phyloP scores from a whole-genome alignment of 345 rosid species.

The Physaria fendleri region DNA sequence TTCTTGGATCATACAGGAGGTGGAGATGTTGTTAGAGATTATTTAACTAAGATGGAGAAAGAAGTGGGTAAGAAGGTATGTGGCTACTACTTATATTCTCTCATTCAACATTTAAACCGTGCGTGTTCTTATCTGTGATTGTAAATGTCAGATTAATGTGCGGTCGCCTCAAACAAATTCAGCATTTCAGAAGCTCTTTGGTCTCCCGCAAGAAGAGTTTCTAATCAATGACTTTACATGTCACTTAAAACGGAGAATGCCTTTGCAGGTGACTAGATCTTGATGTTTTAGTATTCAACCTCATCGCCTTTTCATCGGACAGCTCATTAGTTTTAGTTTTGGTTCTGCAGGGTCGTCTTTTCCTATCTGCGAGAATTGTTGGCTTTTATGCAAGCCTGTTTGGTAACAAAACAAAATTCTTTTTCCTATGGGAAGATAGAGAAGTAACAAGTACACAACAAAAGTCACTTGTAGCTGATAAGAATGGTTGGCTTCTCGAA shows the following conservation, averaged over 20 bases:
- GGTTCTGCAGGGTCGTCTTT: constrained; percentile 73
- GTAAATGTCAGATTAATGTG: constrained; percentile 61
- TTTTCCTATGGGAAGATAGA: constrained; percentile 97
- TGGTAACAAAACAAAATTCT: constrained; percentile 86
- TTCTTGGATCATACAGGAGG: constrained; percentile 89
- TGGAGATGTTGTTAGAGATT: constrained; percentile 72
- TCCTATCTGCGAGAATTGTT: constrained; percentile 88
- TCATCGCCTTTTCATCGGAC: neutral
- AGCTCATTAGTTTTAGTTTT: neutral
- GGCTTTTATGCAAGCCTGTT: constrained; percentile 91
- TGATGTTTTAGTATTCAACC: constrained; percentile 11
- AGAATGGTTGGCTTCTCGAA: constrained; percentile 75
- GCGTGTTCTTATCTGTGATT: neutral
- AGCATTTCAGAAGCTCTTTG: constrained; percentile 92
- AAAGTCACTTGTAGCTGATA: constrained; percentile 53
- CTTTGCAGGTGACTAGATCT: constrained; percentile 61
- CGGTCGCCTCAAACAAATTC: constrained; percentile 97
- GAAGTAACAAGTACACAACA: constrained; percentile 95
- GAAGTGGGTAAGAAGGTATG: constrained; percentile 96
- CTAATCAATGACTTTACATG: constrained; percentile 96
- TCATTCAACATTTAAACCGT: constrained; percentile 1
- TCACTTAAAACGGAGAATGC: constrained; percentile 92
- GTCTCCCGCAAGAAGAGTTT: constrained; percentile 93
- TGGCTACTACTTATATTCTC: constrained; percentile 7
- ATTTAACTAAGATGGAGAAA: constrained; percentile 94